Evolutionary conservation across 2,329 filamentous ascomycete genomes (phyloP).

Genomic region (Ceratocystis huliohia): DNA sequence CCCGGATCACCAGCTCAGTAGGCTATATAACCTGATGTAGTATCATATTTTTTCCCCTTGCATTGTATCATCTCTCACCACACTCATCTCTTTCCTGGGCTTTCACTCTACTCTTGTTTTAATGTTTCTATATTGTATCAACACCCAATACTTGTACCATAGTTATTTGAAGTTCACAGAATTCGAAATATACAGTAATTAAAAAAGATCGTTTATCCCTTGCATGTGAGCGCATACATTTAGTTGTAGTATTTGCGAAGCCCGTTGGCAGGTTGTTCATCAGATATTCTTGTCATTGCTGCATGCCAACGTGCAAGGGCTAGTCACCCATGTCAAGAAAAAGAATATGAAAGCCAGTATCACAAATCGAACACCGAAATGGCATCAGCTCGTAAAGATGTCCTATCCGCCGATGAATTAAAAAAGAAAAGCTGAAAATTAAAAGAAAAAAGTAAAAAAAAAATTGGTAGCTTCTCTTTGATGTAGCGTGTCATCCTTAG

Average conservation of each 20-base stretch:
- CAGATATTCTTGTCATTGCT: no score
- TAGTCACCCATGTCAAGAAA: neutral
- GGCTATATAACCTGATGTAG: neutral
- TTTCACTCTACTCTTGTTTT: neutral
- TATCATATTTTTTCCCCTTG: neutral
- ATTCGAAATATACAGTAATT: neutral
- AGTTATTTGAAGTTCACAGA: constrained; percentile 6
- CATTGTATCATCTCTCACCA: neutral
- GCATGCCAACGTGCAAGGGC: no score
- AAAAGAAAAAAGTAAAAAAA: constrained; percentile 7
- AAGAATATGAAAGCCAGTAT: neutral
- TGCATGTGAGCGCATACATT: no score
- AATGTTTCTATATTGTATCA: neutral
- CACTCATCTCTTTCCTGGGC: neutral
- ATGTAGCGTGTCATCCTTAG: constrained; percentile 91
- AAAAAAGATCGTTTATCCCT: neutral
- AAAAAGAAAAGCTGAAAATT: neutral
- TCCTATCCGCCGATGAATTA: neutral
- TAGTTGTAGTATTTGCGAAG: no score
- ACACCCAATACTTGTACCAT: neutral
- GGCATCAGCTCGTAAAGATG: neutral
- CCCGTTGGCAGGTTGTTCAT: no score
- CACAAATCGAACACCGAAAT: constrained; percentile 12
- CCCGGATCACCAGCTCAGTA: neutral
- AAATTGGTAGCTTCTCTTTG: constrained; percentile 54